Base-by-base conservation (phyloP, 2,329 filamentous ascomycete genomes). In the Calonectria ilicicola region DNA sequence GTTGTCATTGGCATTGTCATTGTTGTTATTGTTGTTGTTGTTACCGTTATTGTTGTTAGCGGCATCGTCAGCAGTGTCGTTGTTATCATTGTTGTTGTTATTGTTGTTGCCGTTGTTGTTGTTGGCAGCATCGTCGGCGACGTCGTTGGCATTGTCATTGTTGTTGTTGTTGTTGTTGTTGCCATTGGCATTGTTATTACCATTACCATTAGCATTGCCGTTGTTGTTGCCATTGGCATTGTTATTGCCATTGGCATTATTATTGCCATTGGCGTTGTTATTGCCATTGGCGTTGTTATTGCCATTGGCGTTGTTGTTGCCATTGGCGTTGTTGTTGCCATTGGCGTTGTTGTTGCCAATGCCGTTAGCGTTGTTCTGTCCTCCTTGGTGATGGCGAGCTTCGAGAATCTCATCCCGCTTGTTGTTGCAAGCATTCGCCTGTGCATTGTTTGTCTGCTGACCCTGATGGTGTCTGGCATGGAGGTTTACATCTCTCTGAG, bases 341-440 rank as follows among this genome's bases (percentile, higher is more conserved):
- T 47, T 47, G n/a, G n/a, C n/a, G 9, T 23, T 26, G 15, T 49
- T 42, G 15, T 15, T 35, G 6, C 15, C 12, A 1, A 26, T 23
- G 27, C 29, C 44, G 3, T 21, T 35, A 9, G 51, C 53, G 27
- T 64, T 65, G 35, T 29, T 40, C n/a, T 65, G 40, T 5, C 47
- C 40, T 6, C 62, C 62, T n/a, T 65, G 68, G 15, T 70, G 68
- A 32, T 70, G 68, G 26, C 68, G 68, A 19, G 51, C 62, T 19
- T 60, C 68, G 1, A 70, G 29, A 6, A 42, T 40, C 7, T 65
- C 62, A 27, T 65, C 68, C 12, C 68, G 60, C 32, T 70, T 70
- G 44, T 65, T 58, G 40, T 68, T 68, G 44, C 65, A 58, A n/a
- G 38, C 40, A 40, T 51, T 65, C 7, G 40, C 53, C 2, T 51